Percentiles rank a stretch among this genome's conserved stretches.
These are phyloP conservation scores for Obba rivulosa DNA, from an alignment of 768 basidiomycete genomes.

Conservation along the genomic window DNA sequence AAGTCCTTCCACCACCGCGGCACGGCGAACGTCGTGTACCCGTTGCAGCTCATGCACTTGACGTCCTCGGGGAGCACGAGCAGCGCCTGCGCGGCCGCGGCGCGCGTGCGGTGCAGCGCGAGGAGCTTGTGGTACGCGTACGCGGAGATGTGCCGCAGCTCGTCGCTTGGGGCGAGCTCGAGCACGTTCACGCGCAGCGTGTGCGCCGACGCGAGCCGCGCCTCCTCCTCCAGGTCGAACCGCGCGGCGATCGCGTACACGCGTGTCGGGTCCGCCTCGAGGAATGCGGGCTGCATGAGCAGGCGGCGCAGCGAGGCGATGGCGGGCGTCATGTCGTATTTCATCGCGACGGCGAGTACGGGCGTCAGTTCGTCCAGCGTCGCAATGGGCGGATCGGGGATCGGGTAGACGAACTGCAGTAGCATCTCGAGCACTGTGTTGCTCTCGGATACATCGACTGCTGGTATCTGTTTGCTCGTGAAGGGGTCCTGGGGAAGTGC, in stretches of 20 bases:
- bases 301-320: constrained; percentile 43
- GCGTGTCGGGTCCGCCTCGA: constrained; percentile 44
- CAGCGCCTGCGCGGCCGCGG: constrained; percentile 41
- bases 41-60: constrained; percentile 68
- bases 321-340: constrained; percentile 56
- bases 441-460: constrained; percentile 54
- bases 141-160: constrained; percentile 63
- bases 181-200: constrained; percentile 51
- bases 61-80: constrained; percentile 42
- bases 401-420: constrained; percentile 58
- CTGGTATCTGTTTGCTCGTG: constrained; percentile 24
- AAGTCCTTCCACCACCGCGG: constrained; percentile 73
- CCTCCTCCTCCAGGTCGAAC: constrained; percentile 59
- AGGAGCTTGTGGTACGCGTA: constrained; percentile 63
- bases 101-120: constrained; percentile 51
- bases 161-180: constrained; percentile 53
- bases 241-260: constrained; percentile 71
- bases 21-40: constrained; percentile 40
- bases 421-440: constrained; percentile 40
- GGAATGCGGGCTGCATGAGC: constrained; percentile 46
- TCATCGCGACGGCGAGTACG: constrained; percentile 49
- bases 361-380: constrained; percentile 49
- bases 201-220: constrained; percentile 51
- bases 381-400: constrained; percentile 45
- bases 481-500: constrained; percentile 47